Conservation (phyloP, 345 rosid species). For the Populus alba region DNA sequence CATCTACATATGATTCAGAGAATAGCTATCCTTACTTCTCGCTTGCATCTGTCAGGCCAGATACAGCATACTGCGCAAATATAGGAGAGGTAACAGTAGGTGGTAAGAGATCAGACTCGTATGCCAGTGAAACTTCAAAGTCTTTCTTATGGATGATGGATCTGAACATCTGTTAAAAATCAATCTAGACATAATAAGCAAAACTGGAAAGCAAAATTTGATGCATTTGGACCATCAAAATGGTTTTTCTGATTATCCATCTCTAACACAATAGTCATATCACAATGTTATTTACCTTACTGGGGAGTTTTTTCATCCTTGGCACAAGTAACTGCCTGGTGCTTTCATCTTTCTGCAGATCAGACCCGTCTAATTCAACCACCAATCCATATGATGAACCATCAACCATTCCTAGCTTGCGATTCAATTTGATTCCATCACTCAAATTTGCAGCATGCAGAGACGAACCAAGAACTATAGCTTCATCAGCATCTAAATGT, state of each 20-base stretch:
- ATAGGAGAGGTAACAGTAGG: slow-evolving; percentile 63
- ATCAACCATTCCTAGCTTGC: slow-evolving; percentile 93
- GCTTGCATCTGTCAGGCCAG: slow-evolving; percentile 73
- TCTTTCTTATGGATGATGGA: slow-evolving; percentile 73
- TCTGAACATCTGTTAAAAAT: slow-evolving; percentile 75
- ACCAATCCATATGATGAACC: slow-evolving; percentile 80
- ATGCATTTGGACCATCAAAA: background rate
- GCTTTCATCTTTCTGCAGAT: slow-evolving; percentile 60
- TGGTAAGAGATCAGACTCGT: slow-evolving; percentile 73
- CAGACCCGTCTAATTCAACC: slow-evolving; percentile 78
- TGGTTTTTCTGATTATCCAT: background rate
- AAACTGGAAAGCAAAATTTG: slow-evolving; percentile 11
- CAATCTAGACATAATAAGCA: slow-evolving; percentile 19
- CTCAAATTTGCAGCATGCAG: slow-evolving; percentile 95
- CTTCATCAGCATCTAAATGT: slow-evolving; percentile 99
- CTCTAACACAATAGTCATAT: background rate
- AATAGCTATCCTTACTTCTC: slow-evolving; percentile 62
- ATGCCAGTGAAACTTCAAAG: slow-evolving; percentile 84
- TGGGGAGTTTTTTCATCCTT: slow-evolving; percentile 92
- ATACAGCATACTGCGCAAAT: slow-evolving; percentile 78
- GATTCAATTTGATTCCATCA: slow-evolving; percentile 94
- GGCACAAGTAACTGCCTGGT: slow-evolving; percentile 75
- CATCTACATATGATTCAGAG: background rate
- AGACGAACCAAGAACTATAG: slow-evolving; percentile 91
- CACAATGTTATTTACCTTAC: slow-evolving; percentile 57